A percentile compares a stretch with the other conserved stretches of the same genome.
Conservation (phyloP, 148 eudicot species). For the Amaranthus cruentus region DNA sequence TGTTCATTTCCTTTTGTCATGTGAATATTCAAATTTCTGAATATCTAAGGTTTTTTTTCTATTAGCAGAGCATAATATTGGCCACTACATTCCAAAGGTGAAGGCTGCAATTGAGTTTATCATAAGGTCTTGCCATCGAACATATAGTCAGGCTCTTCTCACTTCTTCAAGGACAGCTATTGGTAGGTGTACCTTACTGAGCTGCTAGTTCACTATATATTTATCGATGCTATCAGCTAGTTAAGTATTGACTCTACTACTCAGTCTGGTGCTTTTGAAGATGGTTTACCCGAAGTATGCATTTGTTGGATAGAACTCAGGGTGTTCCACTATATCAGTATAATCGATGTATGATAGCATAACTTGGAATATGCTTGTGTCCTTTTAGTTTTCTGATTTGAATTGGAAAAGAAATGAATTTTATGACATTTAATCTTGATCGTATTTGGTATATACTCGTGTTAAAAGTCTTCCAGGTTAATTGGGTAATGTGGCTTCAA, state of each 20-base stretch:
- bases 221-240: background rate
- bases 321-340: background rate
- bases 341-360: background rate
- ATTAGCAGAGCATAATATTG: slow-evolving; percentile 74
- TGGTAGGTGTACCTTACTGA: slow-evolving; percentile 38
- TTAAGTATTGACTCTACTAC: background rate
- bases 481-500: no score
- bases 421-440: background rate
- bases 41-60: slow-evolving; percentile 3
- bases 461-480: background rate
- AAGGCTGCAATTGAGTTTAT: slow-evolving; percentile 96
- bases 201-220: slow-evolving; percentile 1
- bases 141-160: slow-evolving; percentile 90
- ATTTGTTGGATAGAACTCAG: background rate
- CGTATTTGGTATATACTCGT: background rate
- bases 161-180: slow-evolving; percentile 84
- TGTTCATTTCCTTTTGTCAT: slow-evolving; percentile 4
- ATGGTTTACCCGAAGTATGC: background rate
- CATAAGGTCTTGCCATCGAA: slow-evolving; percentile 84
- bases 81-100: slow-evolving; percentile 96
- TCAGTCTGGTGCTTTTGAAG: slow-evolving; percentile 1
- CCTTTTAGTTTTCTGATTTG: no score
- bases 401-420: no score
- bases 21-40: background rate
- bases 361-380: no score